These are phyloP conservation scores for Neurospora sp. DNA, from an alignment of 495 filamentous ascomycete species.

Conservation along the genomic window DNA sequence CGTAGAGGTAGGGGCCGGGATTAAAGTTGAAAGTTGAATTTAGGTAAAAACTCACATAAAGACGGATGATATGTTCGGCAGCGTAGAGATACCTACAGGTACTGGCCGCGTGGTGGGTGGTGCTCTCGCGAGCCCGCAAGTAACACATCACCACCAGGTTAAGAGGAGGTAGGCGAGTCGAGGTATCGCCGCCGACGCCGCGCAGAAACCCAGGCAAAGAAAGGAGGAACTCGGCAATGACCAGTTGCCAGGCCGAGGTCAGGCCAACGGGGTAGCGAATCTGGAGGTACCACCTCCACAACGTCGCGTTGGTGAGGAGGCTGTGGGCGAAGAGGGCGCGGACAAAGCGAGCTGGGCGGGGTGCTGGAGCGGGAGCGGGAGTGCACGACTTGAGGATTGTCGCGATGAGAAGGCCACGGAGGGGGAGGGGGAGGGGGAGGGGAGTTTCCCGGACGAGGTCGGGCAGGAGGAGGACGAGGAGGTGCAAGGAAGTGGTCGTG, in stretches of 20 bases:
- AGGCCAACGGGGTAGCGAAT: neutral
- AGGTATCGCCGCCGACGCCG: no score
- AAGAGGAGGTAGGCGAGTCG: no score
- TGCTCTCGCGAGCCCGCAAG: neutral
- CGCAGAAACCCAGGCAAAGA: no score
- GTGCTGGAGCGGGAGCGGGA: neutral
- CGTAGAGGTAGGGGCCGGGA: no score
- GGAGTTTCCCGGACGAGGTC: neutral
- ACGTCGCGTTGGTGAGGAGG: neutral
- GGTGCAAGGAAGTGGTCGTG: neutral
- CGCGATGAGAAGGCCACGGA: neutral
- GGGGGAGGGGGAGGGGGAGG: neutral
- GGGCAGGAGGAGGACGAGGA: neutral
- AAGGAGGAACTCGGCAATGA: neutral
- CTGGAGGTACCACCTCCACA: neutral
- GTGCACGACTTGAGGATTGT: neutral
- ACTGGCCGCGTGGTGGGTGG: neutral
- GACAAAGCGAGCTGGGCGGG: neutral
- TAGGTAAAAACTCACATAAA: neutral
- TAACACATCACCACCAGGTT: no score
- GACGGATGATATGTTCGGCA: neutral
- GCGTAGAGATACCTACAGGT: neutral
- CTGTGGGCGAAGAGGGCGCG: neutral
- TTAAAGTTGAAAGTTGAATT: neutral
- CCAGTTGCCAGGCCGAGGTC: neutral